Base-by-base conservation (phyloP, 2,329 filamentous ascomycete species). In the Falciphora oryzae region DNA sequence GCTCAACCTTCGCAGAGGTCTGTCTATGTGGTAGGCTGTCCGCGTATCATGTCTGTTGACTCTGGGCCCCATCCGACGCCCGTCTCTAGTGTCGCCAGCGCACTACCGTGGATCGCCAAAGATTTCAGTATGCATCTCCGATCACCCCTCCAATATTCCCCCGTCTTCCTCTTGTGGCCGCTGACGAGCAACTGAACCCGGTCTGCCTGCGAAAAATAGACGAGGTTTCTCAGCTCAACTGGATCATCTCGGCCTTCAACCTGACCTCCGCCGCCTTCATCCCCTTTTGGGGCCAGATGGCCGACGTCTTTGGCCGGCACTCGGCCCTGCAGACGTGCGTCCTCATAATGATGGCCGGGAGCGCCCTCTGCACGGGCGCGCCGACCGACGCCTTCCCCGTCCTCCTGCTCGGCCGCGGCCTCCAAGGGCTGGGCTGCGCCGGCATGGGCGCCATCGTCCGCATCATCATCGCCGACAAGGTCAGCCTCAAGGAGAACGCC, bases 161-260 rank as follows among this genome's bases (percentile, higher is more conserved):
- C 13, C 25, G n/a, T 18, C 58, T 1, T 1, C 27, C 28, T 7
- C 29, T 22, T 13, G 11, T 32, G 11, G 16, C 11, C 25, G 28
- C n/a, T 35, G 1, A 35, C 57, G 60, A 10, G 38, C 44, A 62
- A 65, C 67, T n/a, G 6, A 50, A 7, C 44, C 32, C 44, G 38
- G 38, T 13, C 38, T 16, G 8, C 38, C 44, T 50, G 44, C 5
- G 1, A 4, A 14, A n/a, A 29, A 25, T 63, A 82, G 81, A 79
- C 66, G 73, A 85, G 71, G 71, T 85, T 6, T 79, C 82, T 25
- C 82, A 87, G 68, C 77, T 88, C 1, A 89, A 88, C 70, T 90
- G 87, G 86, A 88, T 91, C 70, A 83, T 90, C 22, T 87, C 88
- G 0, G 80, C 86, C 14, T 91, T 89, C 74, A 90, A 87, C 62